phyloP scores from a whole-genome alignment of 257 asterid species.

The Cruciata laevipes region DNA sequence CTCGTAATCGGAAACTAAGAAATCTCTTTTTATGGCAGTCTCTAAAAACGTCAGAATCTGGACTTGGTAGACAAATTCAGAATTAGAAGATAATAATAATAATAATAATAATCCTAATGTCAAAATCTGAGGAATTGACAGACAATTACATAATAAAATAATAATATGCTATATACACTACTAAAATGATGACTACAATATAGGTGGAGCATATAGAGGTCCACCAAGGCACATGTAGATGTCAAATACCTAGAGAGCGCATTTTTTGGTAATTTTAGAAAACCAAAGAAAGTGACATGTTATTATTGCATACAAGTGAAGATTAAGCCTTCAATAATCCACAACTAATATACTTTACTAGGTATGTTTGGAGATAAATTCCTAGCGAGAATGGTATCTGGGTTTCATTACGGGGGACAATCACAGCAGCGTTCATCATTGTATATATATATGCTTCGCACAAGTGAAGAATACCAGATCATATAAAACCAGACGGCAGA shows the following conservation, averaged over 20 bases:
- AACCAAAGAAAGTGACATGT: background rate
- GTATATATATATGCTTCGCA: background rate
- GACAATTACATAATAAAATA: too few species aligned
- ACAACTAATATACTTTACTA: background rate
- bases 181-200: background rate
- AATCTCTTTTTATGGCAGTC: conserved; percentile 53
- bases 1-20: conserved; percentile 45
- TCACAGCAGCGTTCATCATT: background rate
- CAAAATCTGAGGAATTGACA: too few species aligned
- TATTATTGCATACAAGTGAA: background rate
- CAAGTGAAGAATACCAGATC: background rate
- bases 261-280: background rate
- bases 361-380: too few species aligned
- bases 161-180: background rate
- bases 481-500: background rate
- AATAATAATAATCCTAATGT: background rate
- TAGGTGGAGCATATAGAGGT: background rate
- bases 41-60: conserved; percentile 63
- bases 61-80: conserved; percentile 10
- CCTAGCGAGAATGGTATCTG: background rate
- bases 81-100: conserved; percentile 12
- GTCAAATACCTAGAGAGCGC: background rate
- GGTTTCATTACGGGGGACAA: background rate
- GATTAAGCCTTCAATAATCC: background rate
- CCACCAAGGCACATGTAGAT: background rate